These are phyloP conservation scores for Balakata baccata DNA, from an alignment of 345 rosid species.

Conservation along the genomic window DNA sequence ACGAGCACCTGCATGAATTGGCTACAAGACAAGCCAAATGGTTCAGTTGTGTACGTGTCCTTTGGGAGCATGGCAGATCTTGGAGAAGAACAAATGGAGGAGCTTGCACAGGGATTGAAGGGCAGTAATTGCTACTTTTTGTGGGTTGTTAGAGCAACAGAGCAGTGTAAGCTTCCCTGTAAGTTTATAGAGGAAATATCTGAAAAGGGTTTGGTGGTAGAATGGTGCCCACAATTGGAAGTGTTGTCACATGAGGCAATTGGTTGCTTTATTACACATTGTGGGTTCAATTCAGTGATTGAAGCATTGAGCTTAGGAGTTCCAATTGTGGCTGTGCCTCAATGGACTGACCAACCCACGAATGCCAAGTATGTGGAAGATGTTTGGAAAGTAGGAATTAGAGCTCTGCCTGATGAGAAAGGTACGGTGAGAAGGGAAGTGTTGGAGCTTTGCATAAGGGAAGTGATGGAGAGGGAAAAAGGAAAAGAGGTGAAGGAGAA, in stretches of 20 bases:
- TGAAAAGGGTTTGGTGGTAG: conserved; percentile 25
- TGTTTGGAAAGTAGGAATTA: conserved; percentile 39
- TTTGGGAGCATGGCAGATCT: conserved; percentile 34
- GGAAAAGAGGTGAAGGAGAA: conserved; percentile 27
- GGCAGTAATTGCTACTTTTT: conserved; percentile 20
- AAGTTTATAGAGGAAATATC: conserved; percentile 8
- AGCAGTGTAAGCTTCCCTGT: conserved; percentile 16
- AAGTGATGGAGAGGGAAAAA: conserved; percentile 33
- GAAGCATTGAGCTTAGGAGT: conserved; percentile 49
- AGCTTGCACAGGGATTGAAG: conserved; percentile 24
- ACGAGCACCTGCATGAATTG: conserved; percentile 14
- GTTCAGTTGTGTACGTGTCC: conserved; percentile 31
- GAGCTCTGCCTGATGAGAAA: conserved; percentile 17
- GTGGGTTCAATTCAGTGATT: conserved; percentile 40
- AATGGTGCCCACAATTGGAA: conserved; percentile 39
- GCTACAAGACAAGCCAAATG: conserved; percentile 19
- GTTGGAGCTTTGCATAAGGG: conserved; percentile 21
- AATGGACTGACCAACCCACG: conserved; percentile 45
- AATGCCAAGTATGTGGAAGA: conserved; percentile 40
- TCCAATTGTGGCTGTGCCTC: conserved; percentile 47
- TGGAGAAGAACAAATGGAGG: conserved; percentile 19
- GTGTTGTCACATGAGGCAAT: conserved; percentile 30
- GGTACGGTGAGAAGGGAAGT: conserved; percentile 25
- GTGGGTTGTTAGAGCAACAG: conserved; percentile 27
- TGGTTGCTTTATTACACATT: conserved; percentile 49